A percentile compares a stretch with the other conserved stretches of the same genome.
Evolutionary conservation across 371 early-diverging fungal genomes (phyloP).

Genomic region (Massospora cicadina): DNA sequence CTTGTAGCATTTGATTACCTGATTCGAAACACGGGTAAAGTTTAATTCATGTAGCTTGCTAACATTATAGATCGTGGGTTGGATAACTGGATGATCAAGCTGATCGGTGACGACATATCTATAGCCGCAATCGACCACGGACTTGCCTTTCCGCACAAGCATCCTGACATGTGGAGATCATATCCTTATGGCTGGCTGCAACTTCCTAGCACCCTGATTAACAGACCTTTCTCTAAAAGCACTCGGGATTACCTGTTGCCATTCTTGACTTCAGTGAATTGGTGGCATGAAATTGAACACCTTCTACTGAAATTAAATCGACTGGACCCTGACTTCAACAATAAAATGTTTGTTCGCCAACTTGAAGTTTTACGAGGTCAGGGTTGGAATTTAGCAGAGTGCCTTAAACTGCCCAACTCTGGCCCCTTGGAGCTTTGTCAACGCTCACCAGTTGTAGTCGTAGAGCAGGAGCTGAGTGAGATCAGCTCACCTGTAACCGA

Average conservation of each 20-base stretch:
- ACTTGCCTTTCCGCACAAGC: constrained; percentile 80
- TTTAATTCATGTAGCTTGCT: background rate
- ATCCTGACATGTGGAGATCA: constrained; percentile 74
- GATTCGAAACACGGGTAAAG: constrained; percentile 69
- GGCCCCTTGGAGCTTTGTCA: constrained; percentile 38
- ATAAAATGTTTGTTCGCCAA: constrained; percentile 61
- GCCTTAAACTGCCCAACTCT: constrained; percentile 31
- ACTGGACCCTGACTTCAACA: constrained; percentile 55
- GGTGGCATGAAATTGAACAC: constrained; percentile 59
- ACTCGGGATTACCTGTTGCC: constrained; percentile 45
- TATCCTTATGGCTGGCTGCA: constrained; percentile 80
- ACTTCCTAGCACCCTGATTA: constrained; percentile 36
- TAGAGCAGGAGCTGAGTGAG: constrained; percentile 26
- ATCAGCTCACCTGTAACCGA: background rate
- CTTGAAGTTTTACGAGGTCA: constrained; percentile 74
- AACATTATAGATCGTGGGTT: constrained; percentile 43
- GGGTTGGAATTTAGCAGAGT: constrained; percentile 60
- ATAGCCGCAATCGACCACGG: constrained; percentile 86
- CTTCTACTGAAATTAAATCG: constrained; percentile 44
- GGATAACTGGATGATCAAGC: constrained; percentile 82
- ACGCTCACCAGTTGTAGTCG: constrained; percentile 27
- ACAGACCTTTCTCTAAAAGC: constrained; percentile 42
- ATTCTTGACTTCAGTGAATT: constrained; percentile 43
- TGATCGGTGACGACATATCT: constrained; percentile 18
- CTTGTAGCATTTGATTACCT: constrained; percentile 73